Evolutionary conservation across 2,329 filamentous ascomycete species (phyloP).

Genomic region (Neopestalotiopsis sp.): DNA sequence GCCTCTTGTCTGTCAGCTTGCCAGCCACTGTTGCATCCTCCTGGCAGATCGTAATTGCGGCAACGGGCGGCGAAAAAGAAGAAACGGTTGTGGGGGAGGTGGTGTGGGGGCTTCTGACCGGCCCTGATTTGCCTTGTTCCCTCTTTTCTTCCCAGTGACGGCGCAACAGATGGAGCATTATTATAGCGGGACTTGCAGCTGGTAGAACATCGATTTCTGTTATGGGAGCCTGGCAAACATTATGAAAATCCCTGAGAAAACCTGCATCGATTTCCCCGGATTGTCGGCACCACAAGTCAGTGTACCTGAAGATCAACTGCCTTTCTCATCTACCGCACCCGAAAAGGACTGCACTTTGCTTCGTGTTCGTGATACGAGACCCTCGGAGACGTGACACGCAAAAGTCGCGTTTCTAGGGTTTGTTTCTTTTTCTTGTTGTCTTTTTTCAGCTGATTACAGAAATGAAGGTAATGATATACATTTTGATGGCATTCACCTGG

Average conservation of each 20-base stretch:
- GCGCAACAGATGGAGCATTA: not conserved
- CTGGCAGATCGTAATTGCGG: not conserved
- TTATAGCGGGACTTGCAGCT: not conserved
- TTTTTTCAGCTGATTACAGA: not conserved
- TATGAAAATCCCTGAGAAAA: constrained; percentile 1
- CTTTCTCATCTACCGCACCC: constrained; percentile 6
- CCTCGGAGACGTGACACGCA: not conserved
- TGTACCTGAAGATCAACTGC: constrained; percentile 8
- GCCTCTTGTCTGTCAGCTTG: not conserved
- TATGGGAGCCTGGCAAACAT: not conserved
- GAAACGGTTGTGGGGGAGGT: not conserved
- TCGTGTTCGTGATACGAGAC: not conserved
- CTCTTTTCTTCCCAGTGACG: not conserved
- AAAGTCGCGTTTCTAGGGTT: not conserved
- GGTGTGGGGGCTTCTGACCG: not conserved
- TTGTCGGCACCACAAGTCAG: constrained; percentile 1
- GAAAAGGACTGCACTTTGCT: not conserved
- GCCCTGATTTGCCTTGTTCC: not conserved
- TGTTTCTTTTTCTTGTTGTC: not conserved
- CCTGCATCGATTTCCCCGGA: constrained; percentile 6
- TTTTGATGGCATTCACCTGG: not conserved
- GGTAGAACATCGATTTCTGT: not conserved
- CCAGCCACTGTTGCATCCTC: not conserved
- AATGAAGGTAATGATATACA: not conserved
- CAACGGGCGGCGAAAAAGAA: not conserved